Percentiles rank a stretch among this genome's conserved stretches.
phyloP scores from a whole-genome alignment of 148 eudicot species.

The Rhododendron mucronatum region DNA sequence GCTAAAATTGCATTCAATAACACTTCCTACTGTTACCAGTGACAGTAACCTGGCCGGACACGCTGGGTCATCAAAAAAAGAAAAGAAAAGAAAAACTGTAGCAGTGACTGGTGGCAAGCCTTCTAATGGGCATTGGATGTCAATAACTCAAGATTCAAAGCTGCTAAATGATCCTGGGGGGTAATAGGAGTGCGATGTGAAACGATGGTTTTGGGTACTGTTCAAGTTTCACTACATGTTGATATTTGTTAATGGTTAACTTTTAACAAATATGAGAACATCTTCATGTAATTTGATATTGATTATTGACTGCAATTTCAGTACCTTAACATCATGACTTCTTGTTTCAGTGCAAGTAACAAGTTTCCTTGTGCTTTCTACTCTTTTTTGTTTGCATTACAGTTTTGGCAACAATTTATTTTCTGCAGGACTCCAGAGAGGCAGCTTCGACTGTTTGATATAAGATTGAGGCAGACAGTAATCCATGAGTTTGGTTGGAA shows the following conservation, averaged over 20 bases:
- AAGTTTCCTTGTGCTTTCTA: background rate
- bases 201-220: background rate
- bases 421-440: slow-evolving; percentile 68
- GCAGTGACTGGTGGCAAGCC: background rate
- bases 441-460: slow-evolving; percentile 83
- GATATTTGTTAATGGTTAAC: background rate
- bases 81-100: background rate
- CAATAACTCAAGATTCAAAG: background rate
- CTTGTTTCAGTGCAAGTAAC: background rate
- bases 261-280: background rate
- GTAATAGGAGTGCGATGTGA: background rate
- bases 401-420: slow-evolving; percentile 1
- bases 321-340: background rate
- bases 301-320: background rate
- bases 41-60: background rate
- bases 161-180: background rate
- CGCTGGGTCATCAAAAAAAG: background rate
- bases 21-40: background rate
- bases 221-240: background rate
- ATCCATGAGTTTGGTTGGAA: slow-evolving; percentile 90
- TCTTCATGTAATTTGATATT: background rate
- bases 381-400: background rate
- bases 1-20: background rate
- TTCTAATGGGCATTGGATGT: background rate
- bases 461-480: slow-evolving; percentile 67